Evolutionary conservation across 495 filamentous ascomycete genomes (phyloP), one percentile per base, ranked within the genome.

Genomic region (Talaromyces trachyspermus): DNA sequence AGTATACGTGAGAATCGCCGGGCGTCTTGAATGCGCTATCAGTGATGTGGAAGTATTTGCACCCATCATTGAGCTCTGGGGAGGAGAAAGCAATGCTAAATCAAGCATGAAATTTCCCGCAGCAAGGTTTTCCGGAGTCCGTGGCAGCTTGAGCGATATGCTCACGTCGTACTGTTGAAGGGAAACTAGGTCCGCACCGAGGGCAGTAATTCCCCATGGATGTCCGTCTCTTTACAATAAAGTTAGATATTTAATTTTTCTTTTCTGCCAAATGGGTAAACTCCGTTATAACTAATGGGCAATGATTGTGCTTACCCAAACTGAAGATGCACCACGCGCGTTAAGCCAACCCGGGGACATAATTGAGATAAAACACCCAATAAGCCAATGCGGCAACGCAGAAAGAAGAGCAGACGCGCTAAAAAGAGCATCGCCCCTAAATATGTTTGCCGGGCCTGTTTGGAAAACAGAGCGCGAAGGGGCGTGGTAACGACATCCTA

Each of bases 21-120:
- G 74, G 2, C 86, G 74, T 3, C 80, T 71, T 3, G 76, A 76
- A 19, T 54, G 66, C 12, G 66, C 59, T 12, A 73, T 60, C 12
- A 65, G 25, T 44, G 62, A 29, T 38, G 56, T 46, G 23, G 64
- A 62, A 15, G 47, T 49, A 29, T 57, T 51, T 15, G 58, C 43
- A 4, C 53, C 55, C 2, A 55, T 45, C 12, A 64, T 39, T 10
- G 60, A 53, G 24, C 60, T 55, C 3, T 60, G 60, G 11, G 59
- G 54, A 30, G 62, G 60, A 1, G 72, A 67, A 26, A 80, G 67
- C 10, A 91, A 70, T 12, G 77, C 68, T n/a, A 96, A 68, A 42
- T 88, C 81, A 11, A 95, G 68, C 90, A 97, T 97, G 74, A 97
- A 97, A 65, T 96, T 96, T 17, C 91, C 92, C 6, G 62, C 63